Base-by-base conservation (phyloP, 2,329 filamentous ascomycete species). In the Verticillium klebahnii region DNA sequence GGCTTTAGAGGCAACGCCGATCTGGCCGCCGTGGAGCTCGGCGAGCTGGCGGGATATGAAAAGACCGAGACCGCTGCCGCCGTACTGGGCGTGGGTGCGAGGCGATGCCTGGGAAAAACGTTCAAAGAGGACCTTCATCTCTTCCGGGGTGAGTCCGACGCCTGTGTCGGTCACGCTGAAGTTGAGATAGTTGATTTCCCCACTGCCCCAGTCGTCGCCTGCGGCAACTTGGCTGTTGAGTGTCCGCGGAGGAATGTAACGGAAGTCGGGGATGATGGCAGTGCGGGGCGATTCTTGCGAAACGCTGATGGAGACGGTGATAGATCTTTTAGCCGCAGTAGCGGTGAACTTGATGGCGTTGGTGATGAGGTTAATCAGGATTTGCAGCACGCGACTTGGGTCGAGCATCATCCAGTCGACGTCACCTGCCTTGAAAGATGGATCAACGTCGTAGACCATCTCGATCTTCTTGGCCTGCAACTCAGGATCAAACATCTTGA, bases 131-230 rank as follows among this genome's bases (percentile, higher is more conserved):
- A 86, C 75, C 64, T 86, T 87, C 71, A 85, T 87, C 67, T 89
- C 87, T 57, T 85, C 80, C 0, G 82, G 78, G 2, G 77, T 84
- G 14, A 91, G 78, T 1, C 87, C 87, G 29, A 86, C 83, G 0
- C 88, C 88, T 0, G 87, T 89, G 66, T 91, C 88, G 61, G 82
- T 80, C 1, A 91, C 87, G 8, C 83, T 81, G 67, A 90, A 77
- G 1, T 70, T 67, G 12, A 79, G 63, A 57, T 77, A 78, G 0
- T 78, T 14, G 0, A 68, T 37, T 14, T 77, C 72, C 5, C 72
- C 74, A 1, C 60, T 63, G 1, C 73, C 74, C 72, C 73, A 73
- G 15, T 73, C 73, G 1, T 70, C 71, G 2, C 67, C 67, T 0
- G 60, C 55, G 2, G 68, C 62, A 2, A 67, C 57, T 1, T 62